Base-by-base conservation (phyloP, 371 early-diverging fungal genomes). In the Mucor circinelloides region DNA sequence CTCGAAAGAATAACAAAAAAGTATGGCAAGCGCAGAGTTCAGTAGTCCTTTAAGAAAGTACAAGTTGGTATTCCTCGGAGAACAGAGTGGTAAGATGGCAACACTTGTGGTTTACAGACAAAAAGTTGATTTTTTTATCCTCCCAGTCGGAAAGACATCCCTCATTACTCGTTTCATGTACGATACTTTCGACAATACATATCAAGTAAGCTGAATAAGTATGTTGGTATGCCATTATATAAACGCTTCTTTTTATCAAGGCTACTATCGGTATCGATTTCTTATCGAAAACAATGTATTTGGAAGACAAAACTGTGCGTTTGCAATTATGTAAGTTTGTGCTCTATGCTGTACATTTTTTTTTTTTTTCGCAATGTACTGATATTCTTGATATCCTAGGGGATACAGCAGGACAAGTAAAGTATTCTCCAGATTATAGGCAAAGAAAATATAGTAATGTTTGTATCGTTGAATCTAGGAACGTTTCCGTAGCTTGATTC, bases 261-360 rank as follows among this genome's bases (percentile, higher is more conserved):
- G 99, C 99, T 15, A 99, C 99, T 28, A 99, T 99, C 64, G 99
- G 99, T 71, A 98, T 99, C 69, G 99, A 99, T 80, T 99, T 99
- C 79, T 80, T 99, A 69, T 96, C 96, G 32, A 99, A 99, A 84
- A 99, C 99, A 17, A 96, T 99, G 93, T 94, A 96, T 72, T 76
- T 99, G 60, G 98, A 98, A 69, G 97, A 96, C 78, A 92, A 96
- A 44, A 97, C 96, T 6, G 93, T 99, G 25, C 91, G 99, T 58
- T 87, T 99, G 50, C 99, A 99, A 83, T 89, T 99, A 60, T 99
- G 57, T 57, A 57, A 57, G 57, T 40, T 40, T 40, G 40, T 5
- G 17, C 17, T 2, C 40, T 0, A 40, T 40, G 40, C 40, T n/a
- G n/a, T n/a, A n/a, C n/a, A n/a, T n/a, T n/a, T n/a, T n/a, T n/a